Conservation (phyloP, 2,329 filamentous ascomycete species). For the Epichloe hybrida region DNA sequence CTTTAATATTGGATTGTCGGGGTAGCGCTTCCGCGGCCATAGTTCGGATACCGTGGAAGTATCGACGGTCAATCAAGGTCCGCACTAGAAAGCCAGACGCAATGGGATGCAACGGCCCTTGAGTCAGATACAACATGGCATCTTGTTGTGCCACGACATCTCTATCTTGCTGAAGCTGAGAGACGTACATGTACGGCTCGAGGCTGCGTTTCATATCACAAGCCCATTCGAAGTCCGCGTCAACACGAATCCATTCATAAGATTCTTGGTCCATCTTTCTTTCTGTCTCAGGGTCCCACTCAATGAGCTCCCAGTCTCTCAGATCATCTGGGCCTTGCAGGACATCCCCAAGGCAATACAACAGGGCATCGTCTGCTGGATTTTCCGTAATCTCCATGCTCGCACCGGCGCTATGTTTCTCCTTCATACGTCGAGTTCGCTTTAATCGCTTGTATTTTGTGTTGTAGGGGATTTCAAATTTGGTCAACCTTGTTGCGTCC, state of each 20-base stretch:
- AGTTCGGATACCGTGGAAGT: conserved; percentile 84
- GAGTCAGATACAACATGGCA: conserved; percentile 61
- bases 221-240: conserved; percentile 97
- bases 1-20: conserved; percentile 55
- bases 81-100: conserved; percentile 81
- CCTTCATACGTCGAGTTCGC: conserved; percentile 68
- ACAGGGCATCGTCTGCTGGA: conserved; percentile 67
- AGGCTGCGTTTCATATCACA: conserved; percentile 70
- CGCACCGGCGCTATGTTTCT: conserved; percentile 45
- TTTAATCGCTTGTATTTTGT: conserved; percentile 98
- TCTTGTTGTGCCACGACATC: conserved; percentile 83
- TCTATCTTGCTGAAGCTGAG: conserved; percentile 90
- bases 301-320: conserved; percentile 67
- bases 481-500: conserved; percentile 55
- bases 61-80: conserved; percentile 80
- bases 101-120: conserved; percentile 57
- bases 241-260: conserved; percentile 97
- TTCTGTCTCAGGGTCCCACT: conserved; percentile 85
- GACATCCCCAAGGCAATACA: conserved; percentile 88
- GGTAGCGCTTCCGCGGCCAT: conserved; percentile 72
- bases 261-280: conserved; percentile 87
- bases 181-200: conserved; percentile 95
- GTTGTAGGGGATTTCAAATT: conserved; percentile 94
- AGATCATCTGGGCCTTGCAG: conserved; percentile 73
- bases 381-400: conserved; percentile 47